Percentiles rank a stretch among this genome's conserved stretches.
Evolutionary conservation across 2,329 filamentous ascomycete species (phyloP).

Genomic region (Diaporthe sp.): DNA sequence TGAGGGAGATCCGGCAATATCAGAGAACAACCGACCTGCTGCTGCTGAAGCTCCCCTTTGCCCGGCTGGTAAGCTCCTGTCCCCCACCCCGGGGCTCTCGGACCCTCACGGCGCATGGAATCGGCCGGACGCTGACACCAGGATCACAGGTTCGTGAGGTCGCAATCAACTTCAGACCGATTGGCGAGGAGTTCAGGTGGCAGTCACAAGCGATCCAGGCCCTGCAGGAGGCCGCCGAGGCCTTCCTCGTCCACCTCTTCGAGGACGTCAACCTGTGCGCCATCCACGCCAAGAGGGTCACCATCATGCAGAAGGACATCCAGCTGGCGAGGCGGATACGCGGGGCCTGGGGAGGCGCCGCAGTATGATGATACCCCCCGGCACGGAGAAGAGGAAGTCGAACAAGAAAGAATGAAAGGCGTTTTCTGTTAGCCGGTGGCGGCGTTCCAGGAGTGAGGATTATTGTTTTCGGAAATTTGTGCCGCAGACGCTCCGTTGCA

Average conservation of each 20-base stretch:
- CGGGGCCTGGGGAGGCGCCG: constrained; percentile 80
- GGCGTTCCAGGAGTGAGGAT: constrained; percentile 33
- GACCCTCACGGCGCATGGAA: not conserved
- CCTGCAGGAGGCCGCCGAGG: constrained; percentile 95
- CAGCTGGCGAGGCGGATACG: constrained; percentile 88
- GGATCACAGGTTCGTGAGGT: constrained; percentile 76
- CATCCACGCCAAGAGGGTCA: constrained; percentile 96
- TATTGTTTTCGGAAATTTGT: not conserved
- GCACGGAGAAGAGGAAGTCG: not conserved
- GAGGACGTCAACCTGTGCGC: constrained; percentile 97
- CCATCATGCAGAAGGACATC: constrained; percentile 98
- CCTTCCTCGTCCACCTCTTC: constrained; percentile 95
- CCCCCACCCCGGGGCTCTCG: not conserved
- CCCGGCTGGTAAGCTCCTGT: constrained; percentile 71
- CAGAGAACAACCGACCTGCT: constrained; percentile 92
- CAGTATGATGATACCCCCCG: constrained; percentile 12
- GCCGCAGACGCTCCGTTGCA: not conserved
- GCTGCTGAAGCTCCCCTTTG: constrained; percentile 84
- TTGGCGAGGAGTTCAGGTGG: constrained; percentile 85
- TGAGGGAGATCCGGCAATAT: constrained; percentile 92
- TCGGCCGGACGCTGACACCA: not conserved
- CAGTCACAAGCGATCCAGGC: constrained; percentile 95
- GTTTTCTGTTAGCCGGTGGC: constrained; percentile 11
- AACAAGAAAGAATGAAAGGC: constrained; percentile 12
- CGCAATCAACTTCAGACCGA: constrained; percentile 73